These are phyloP conservation scores for Petrea volubilis DNA, from an alignment of 257 asterid genomes.

Conservation along the genomic window DNA sequence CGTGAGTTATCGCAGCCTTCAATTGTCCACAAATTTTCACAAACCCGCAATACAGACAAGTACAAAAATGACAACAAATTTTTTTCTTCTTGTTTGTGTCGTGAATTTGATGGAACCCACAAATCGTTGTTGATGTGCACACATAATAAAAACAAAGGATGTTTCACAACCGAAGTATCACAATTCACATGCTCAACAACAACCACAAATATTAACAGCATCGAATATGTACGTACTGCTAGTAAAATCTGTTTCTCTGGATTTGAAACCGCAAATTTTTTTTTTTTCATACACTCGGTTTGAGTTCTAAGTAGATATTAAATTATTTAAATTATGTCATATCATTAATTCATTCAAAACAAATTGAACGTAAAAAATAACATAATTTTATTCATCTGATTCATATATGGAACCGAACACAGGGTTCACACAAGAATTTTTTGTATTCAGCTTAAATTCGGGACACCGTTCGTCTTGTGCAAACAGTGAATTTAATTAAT, in stretches of 20 bases:
- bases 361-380: no score
- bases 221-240: neutral
- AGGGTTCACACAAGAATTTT: no score
- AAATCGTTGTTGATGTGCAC: conserved; percentile 21
- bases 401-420: no score
- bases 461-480: conserved; percentile 23
- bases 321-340: no score
- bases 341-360: no score
- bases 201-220: conserved; percentile 15
- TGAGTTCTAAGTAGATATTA: no score
- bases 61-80: conserved; percentile 5
- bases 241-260: neutral
- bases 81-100: neutral
- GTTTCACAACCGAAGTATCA: conserved; percentile 31
- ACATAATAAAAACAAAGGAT: conserved; percentile 25
- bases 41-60: neutral
- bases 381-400: no score
- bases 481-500: neutral
- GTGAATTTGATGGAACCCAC: neutral
- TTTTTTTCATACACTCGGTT: no score
- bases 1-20: conserved; percentile 2
- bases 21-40: conserved; percentile 21
- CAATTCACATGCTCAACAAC: conserved; percentile 42
- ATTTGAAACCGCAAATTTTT: no score
- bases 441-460: conserved; percentile 14